phyloP scores from a whole-genome alignment of 78 protist genomes.

The Ministeria vibrans region DNA sequence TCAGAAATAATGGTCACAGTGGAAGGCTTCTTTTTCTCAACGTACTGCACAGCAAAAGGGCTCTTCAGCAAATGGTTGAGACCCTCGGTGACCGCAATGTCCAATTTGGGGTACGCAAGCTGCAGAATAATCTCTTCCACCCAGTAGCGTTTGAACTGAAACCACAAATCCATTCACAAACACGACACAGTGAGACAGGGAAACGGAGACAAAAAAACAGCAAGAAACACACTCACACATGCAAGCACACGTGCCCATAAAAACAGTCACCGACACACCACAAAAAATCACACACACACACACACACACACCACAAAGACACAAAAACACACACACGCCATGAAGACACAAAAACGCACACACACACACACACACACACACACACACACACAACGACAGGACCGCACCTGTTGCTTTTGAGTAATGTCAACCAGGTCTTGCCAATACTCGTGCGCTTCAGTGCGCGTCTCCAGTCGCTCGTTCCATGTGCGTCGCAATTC shows the following conservation, averaged over 20 bases:
- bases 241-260: background rate
- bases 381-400: background rate
- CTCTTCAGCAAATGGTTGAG: conserved; percentile 93
- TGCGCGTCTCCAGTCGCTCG: background rate
- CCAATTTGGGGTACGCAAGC: conserved; percentile 82
- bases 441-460: background rate
- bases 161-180: background rate
- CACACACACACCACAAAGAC: background rate
- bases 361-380: background rate
- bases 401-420: background rate
- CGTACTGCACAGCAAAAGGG: conserved; percentile 96
- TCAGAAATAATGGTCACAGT: background rate
- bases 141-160: background rate
- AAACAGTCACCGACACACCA: background rate
- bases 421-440: background rate
- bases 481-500: background rate
- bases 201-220: background rate
- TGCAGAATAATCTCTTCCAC: conserved; percentile 57
- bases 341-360: background rate
- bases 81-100: conserved; percentile 78
- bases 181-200: too few relatives aligned
- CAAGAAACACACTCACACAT: background rate
- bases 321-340: background rate
- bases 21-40: conserved; percentile 73
- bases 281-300: background rate